Evolutionary conservation across 768 basidiomycete genomes (phyloP).

Genomic region (Piloderma croceum): DNA sequence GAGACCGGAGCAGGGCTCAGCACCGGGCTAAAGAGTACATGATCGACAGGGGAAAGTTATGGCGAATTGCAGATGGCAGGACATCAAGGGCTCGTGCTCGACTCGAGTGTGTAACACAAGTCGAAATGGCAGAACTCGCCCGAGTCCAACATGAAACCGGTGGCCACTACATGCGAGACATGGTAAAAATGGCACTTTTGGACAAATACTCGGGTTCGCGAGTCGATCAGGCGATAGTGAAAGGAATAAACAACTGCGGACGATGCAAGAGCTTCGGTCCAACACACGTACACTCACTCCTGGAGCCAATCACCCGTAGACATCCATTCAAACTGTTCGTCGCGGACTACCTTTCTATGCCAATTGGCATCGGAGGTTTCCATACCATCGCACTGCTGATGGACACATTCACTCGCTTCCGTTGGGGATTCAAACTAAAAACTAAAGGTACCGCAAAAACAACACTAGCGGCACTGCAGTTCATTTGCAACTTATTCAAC

Average conservation of each 20-base stretch:
- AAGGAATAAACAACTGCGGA: conserved; percentile 11
- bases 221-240: conserved; percentile 16
- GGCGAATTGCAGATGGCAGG: conserved; percentile 6
- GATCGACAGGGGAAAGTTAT: conserved; percentile 10
- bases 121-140: conserved; percentile 5
- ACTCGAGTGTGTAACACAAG: conserved; percentile 5
- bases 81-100: not conserved
- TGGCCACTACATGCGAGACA: conserved; percentile 29
- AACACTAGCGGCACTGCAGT: not conserved
- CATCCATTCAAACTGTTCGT: conserved; percentile 17
- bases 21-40: not conserved
- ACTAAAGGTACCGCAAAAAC: conserved; percentile 11
- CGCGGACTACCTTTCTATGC: conserved; percentile 19
- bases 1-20: not conserved
- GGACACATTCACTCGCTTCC: conserved; percentile 13
- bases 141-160: conserved; percentile 3
- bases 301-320: conserved; percentile 15
- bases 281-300: conserved; percentile 13
- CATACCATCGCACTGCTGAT: conserved; percentile 8
- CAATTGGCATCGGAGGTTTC: conserved; percentile 10
- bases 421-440: conserved; percentile 19
- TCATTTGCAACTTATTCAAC: conserved; percentile 10
- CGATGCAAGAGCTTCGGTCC: conserved; percentile 19
- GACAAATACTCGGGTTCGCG: conserved; percentile 23
- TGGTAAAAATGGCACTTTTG: conserved; percentile 25